Percentiles rank a stretch among this genome's conserved stretches.
phyloP scores from a whole-genome alignment of 257 asterid species.

The Przewalskia tangutica region DNA sequence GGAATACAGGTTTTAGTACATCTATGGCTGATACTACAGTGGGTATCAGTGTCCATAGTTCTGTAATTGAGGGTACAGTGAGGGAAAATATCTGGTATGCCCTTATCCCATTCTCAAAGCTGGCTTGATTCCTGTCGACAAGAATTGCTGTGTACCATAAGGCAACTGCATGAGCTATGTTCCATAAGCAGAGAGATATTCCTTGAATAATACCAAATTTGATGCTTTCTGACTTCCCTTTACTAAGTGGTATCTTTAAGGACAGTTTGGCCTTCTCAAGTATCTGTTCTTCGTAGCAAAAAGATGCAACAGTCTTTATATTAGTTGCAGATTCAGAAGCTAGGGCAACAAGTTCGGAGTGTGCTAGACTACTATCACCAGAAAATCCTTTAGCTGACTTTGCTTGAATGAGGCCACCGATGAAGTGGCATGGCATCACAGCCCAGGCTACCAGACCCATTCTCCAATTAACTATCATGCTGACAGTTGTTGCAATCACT shows the following conservation, averaged over 20 bases:
- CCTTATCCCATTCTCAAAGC: constrained; percentile 57
- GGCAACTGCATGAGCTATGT: constrained; percentile 77
- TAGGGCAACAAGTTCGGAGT: constrained; percentile 54
- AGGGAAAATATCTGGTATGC: constrained; percentile 73
- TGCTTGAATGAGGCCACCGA: constrained; percentile 79
- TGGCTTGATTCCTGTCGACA: constrained; percentile 45
- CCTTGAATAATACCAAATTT: constrained; percentile 71
- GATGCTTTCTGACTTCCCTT: constrained; percentile 48
- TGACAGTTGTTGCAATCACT: constrained; percentile 60
- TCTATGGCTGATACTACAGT: constrained; percentile 65
- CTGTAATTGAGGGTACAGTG: constrained; percentile 77
- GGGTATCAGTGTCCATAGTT: constrained; percentile 73
- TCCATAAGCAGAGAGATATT: constrained; percentile 66
- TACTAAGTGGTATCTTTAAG: constrained; percentile 33
- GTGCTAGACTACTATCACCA: constrained; percentile 42
- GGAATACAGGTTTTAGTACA: constrained; percentile 54
- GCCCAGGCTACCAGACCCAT: constrained; percentile 89
- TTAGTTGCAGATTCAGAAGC: constrained; percentile 67
- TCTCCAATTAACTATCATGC: constrained; percentile 69
- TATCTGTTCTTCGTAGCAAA: constrained; percentile 65
- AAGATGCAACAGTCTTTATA: constrained; percentile 59
- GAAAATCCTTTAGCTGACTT: constrained; percentile 74
- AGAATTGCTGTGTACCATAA: constrained; percentile 65
- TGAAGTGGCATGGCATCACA: constrained; percentile 85
- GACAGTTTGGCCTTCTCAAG: constrained; percentile 40